Conservation (phyloP, 495 filamentous ascomycete species). For the Xylaria curta region DNA sequence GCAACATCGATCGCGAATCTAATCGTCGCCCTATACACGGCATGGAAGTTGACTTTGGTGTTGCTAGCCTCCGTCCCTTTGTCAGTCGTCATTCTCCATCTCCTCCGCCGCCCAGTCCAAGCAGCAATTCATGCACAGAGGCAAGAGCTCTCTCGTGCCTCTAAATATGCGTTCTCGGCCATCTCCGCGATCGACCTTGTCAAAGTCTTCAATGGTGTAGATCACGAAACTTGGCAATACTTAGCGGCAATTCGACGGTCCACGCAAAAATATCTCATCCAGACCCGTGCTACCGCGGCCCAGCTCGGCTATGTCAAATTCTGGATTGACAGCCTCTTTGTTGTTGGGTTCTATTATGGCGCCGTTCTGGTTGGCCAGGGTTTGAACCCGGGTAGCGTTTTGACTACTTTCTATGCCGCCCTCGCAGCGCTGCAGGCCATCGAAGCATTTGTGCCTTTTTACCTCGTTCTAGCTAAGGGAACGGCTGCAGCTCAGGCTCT, state of each 20-base stretch:
- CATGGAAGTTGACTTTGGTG: constrained; percentile 86
- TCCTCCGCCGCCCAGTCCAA: constrained; percentile 66
- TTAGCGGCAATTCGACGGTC: constrained; percentile 61
- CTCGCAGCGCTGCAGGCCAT: constrained; percentile 77
- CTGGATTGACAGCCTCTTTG: constrained; percentile 80
- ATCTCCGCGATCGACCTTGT: constrained; percentile 81
- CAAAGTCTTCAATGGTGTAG: constrained; percentile 83
- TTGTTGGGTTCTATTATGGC: constrained; percentile 92
- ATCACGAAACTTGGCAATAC: constrained; percentile 73
- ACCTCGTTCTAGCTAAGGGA: constrained; percentile 79
- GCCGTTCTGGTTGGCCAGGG: constrained; percentile 63
- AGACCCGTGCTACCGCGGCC: constrained; percentile 69
- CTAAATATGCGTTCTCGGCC: constrained; percentile 73
- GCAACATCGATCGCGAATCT: constrained; percentile 68
- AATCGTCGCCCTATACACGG: constrained; percentile 73
- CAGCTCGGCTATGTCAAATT: constrained; percentile 77
- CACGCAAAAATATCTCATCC: constrained; percentile 67
- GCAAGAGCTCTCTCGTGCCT: constrained; percentile 68
- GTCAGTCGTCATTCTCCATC: constrained; percentile 62
- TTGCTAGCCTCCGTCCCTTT: constrained; percentile 78
- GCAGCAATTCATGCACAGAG: constrained; percentile 73
- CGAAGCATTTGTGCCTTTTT: constrained; percentile 73
- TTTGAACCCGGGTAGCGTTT: constrained; percentile 68
- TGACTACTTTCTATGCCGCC: constrained; percentile 86
- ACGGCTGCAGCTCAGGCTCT: constrained; percentile 73